Conservation (phyloP, 164 flowering plant species). For the Cinnamomum chago region DNA sequence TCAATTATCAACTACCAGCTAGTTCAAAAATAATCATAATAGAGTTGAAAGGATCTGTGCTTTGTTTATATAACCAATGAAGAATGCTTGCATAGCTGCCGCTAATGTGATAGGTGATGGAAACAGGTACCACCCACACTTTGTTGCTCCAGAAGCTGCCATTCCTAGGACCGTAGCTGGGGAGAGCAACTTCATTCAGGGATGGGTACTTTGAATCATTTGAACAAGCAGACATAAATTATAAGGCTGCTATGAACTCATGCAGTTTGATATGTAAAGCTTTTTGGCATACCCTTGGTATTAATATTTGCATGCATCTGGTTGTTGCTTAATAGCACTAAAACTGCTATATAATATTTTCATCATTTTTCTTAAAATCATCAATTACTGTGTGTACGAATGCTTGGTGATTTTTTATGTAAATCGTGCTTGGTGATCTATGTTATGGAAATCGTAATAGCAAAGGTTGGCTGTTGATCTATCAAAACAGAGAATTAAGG, state of each 20-base stretch:
- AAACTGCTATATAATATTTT: background rate
- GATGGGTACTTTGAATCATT: conserved; percentile 30
- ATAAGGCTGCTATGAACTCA: conserved; percentile 2
- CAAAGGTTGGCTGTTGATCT: no score
- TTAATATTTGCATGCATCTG: conserved; percentile 1
- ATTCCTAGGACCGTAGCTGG: conserved; percentile 23
- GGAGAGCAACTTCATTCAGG: conserved; percentile 32
- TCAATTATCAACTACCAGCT: no score
- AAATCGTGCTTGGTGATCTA: no score
- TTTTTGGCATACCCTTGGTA: background rate
- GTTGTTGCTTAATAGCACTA: background rate
- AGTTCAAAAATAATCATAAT: no score
- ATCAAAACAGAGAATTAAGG: no score
- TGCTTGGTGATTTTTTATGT: background rate
- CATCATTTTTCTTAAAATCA: background rate
- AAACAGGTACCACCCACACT: conserved; percentile 33
- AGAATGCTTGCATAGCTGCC: background rate
- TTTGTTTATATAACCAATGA: background rate
- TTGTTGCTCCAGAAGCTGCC: conserved; percentile 23
- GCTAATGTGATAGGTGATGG: background rate
- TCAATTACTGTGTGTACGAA: background rate
- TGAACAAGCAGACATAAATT: conserved; percentile 2
- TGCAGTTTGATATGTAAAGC: conserved; percentile 4
- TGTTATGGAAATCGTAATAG: no score
- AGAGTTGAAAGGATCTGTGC: no score